Conservation (phyloP, 495 filamentous ascomycete genomes). For the Penicillium robsamsonii region DNA sequence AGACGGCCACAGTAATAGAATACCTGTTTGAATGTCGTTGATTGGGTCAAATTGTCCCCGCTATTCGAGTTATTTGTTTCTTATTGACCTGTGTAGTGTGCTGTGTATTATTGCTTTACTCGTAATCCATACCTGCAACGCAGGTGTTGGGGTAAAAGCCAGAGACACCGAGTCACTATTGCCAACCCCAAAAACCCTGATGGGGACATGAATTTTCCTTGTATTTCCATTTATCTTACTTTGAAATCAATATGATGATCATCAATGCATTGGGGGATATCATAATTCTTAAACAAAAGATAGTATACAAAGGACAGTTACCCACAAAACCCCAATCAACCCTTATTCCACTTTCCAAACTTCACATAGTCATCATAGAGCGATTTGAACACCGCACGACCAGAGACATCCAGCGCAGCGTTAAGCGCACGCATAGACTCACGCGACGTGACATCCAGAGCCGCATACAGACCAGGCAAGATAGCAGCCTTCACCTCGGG, state of each 20-base stretch:
- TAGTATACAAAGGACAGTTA: slow-evolving; percentile 21
- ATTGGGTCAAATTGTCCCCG: not conserved
- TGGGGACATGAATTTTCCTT: not conserved
- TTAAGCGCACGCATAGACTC: slow-evolving; percentile 66
- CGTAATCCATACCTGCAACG: not conserved
- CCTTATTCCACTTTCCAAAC: slow-evolving; percentile 70
- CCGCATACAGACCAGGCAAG: slow-evolving; percentile 67
- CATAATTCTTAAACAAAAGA: slow-evolving; percentile 22
- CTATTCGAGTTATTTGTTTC: not conserved
- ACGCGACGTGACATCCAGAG: slow-evolving; percentile 64
- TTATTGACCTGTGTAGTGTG: not conserved
- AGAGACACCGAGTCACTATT: not conserved
- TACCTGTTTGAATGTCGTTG: slow-evolving; percentile 7
- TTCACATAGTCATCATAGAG: slow-evolving; percentile 66
- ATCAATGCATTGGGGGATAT: slow-evolving; percentile 34
- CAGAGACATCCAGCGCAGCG: slow-evolving; percentile 64
- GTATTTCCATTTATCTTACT: not conserved
- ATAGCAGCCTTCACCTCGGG: slow-evolving; percentile 65
- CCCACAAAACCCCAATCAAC: slow-evolving; percentile 22
- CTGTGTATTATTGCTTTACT: not conserved
- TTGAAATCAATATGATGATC: slow-evolving; percentile 9
- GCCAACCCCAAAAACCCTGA: not conserved
- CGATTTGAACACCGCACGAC: slow-evolving; percentile 67
- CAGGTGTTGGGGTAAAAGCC: not conserved
- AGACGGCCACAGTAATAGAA: slow-evolving; percentile 10